Evolutionary conservation across 345 rosid species (phyloP).

Genomic region (Limnanthes douglasii): DNA sequence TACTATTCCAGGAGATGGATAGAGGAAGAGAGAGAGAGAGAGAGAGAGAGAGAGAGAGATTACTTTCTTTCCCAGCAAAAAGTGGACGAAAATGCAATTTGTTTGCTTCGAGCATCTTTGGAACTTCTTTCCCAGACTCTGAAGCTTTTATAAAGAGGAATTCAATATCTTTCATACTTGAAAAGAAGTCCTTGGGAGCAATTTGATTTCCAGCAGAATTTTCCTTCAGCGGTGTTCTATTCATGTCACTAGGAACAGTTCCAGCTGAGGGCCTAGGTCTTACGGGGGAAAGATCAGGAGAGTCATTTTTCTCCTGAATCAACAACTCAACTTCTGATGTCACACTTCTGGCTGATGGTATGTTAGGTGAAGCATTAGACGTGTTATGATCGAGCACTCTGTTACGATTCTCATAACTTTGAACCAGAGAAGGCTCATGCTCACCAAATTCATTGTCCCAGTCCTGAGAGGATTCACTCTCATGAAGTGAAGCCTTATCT

Average conservation of each 20-base stretch:
- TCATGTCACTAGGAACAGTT: conserved; percentile 16
- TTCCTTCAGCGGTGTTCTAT: conserved; percentile 34
- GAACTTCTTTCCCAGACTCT: conserved; percentile 87
- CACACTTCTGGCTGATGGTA: conserved; percentile 20
- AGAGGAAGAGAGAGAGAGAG: background rate
- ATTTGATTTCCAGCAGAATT: conserved; percentile 32
- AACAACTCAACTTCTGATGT: conserved; percentile 37
- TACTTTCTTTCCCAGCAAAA: conserved; percentile 42
- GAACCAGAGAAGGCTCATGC: conserved; percentile 52
- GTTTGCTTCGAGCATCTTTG: conserved; percentile 96
- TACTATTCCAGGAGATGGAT: too few species aligned
- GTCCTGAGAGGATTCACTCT: conserved; percentile 39
- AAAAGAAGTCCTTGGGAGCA: conserved; percentile 61
- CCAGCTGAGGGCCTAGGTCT: conserved; percentile 22
- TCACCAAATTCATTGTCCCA: conserved; percentile 71
- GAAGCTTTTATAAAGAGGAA: conserved; percentile 71
- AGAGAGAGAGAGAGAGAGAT: conserved; percentile 11
- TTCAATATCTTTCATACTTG: conserved; percentile 78
- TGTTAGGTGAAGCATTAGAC: conserved; percentile 21
- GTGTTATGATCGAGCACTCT: conserved; percentile 26
- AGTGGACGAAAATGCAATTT: conserved; percentile 78
- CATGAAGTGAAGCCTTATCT: conserved; percentile 41
- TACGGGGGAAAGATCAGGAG: conserved; percentile 65
- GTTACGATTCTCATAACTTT: conserved; percentile 60
- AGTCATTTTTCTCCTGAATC: conserved; percentile 34